phyloP scores from a whole-genome alignment of 2,329 filamentous ascomycete species.

The Cladophialophora carrionii region DNA sequence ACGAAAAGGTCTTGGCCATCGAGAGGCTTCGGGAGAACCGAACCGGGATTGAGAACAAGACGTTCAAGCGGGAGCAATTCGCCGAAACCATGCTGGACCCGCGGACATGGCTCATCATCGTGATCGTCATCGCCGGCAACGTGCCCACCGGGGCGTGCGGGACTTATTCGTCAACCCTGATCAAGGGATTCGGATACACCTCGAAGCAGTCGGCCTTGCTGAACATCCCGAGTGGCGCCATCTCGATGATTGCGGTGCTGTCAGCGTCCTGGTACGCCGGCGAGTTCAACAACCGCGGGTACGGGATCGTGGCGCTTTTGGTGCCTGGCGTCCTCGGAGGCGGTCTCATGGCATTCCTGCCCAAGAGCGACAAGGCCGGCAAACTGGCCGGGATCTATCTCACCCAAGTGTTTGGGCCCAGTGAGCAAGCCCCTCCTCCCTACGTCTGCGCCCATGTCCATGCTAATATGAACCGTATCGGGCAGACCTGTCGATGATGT shows the following conservation, averaged over 20 bases:
- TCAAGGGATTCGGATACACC: constrained; percentile 46
- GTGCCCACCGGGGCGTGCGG: constrained; percentile 47
- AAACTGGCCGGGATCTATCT: constrained; percentile 53
- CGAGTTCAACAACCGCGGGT: constrained; percentile 43
- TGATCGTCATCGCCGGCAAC: constrained; percentile 42
- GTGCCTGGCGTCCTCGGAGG: constrained; percentile 55
- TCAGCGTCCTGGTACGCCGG: constrained; percentile 42
- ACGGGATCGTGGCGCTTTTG: constrained; percentile 40
- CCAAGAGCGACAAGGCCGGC: constrained; percentile 46
- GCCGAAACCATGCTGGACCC: constrained; percentile 49
- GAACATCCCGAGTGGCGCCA: constrained; percentile 42
- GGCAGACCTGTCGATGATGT: constrained; percentile 44
- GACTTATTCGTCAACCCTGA: constrained; percentile 47
- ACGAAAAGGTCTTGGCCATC: constrained; percentile 32
- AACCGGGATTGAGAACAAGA: constrained; percentile 57
- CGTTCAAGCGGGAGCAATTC: constrained; percentile 54
- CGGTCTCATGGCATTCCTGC: constrained; percentile 44
- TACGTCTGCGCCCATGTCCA: background rate
- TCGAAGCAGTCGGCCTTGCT: constrained; percentile 45
- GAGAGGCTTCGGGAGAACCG: constrained; percentile 34
- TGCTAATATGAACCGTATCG: background rate
- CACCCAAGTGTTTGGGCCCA: constrained; percentile 50
- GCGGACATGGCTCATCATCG: constrained; percentile 49
- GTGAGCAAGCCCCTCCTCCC: constrained; percentile 40
- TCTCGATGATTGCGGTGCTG: constrained; percentile 40